Evolutionary conservation across 495 filamentous ascomycete species (phyloP).

Genomic region (Chaetomidium leptoderma): DNA sequence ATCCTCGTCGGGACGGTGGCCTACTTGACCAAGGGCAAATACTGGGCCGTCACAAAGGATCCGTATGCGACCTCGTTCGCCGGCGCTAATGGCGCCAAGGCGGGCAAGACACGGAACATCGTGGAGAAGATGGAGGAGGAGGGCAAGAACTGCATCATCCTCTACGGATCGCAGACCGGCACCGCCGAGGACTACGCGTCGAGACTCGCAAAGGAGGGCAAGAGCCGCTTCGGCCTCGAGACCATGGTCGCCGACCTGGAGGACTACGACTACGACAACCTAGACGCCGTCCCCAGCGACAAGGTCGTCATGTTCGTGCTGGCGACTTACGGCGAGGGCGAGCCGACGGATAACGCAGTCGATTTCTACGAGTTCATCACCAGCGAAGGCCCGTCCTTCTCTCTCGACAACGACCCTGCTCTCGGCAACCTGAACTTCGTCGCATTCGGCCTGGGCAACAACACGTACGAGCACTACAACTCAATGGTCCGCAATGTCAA

Average conservation of each 20-base stretch:
- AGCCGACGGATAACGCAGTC: conserved; percentile 97
- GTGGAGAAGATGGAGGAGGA: conserved; percentile 93
- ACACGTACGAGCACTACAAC: conserved; percentile 99
- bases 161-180: conserved; percentile 97
- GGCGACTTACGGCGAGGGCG: conserved; percentile 96
- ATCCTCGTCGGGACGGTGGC: conserved; percentile 83
- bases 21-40: conserved; percentile 95
- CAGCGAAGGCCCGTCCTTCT: conserved; percentile 74
- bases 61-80: conserved; percentile 73
- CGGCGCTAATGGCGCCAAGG: conserved; percentile 65
- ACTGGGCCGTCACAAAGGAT: conserved; percentile 84
- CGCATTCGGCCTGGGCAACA: conserved; percentile 93
- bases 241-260: conserved; percentile 98
- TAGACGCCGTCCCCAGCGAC: conserved; percentile 82
- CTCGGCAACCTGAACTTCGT: conserved; percentile 87
- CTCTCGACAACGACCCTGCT: conserved; percentile 69
- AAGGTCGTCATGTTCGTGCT: conserved; percentile 94
- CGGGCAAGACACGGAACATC: conserved; percentile 88
- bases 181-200: conserved; percentile 99
- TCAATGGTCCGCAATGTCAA: conserved; percentile 93
- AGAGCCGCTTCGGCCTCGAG: conserved; percentile 91
- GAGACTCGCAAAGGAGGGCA: conserved; percentile 94
- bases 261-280: conserved; percentile 94
- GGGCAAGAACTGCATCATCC: conserved; percentile 95
- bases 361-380: conserved; percentile 98